Evolutionary conservation across 139 green algal genomes (phyloP).

Genomic region (Picochlorum sp.): DNA sequence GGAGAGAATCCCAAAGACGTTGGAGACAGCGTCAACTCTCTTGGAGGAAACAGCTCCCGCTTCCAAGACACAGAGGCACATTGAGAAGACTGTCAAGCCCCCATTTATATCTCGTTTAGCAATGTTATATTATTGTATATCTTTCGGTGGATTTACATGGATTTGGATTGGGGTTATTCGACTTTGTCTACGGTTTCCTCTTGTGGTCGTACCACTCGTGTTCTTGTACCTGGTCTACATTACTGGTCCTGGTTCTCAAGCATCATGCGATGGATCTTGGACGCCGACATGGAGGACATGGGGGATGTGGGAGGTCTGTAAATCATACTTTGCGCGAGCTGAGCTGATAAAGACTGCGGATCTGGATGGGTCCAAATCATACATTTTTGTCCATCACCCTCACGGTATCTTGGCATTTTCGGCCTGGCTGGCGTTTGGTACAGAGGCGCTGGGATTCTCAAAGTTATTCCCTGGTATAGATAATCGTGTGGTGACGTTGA

Average conservation of each 20-base stretch:
- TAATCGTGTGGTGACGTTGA: constrained; percentile 12
- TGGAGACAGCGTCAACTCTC: no score
- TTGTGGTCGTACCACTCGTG: background rate
- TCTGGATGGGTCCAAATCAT: constrained; percentile 9
- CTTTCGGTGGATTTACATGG: constrained; percentile 9
- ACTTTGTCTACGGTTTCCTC: background rate
- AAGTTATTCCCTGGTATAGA: constrained; percentile 29
- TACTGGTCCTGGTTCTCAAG: background rate
- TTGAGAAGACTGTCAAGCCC: background rate
- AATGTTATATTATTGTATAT: constrained; percentile 7
- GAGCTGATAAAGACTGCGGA: constrained; percentile 20
- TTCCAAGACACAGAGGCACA: no score
- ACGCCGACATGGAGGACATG: constrained; percentile 9
- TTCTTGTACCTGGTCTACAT: background rate
- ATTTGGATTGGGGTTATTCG: constrained; percentile 8
- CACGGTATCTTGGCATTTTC: constrained; percentile 19
- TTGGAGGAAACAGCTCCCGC: no score
- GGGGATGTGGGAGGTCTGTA: constrained; percentile 13
- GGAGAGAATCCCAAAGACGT: no score
- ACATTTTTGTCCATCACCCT: constrained; percentile 25
- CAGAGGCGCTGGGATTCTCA: constrained; percentile 18
- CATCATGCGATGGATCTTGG: constrained; percentile 2
- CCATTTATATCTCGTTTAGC: background rate
- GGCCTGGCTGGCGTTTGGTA: constrained; percentile 8
- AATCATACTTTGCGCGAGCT: constrained; percentile 19